Conservation (phyloP, 179 eudicot genomes). For the Actinidia polygama region DNA sequence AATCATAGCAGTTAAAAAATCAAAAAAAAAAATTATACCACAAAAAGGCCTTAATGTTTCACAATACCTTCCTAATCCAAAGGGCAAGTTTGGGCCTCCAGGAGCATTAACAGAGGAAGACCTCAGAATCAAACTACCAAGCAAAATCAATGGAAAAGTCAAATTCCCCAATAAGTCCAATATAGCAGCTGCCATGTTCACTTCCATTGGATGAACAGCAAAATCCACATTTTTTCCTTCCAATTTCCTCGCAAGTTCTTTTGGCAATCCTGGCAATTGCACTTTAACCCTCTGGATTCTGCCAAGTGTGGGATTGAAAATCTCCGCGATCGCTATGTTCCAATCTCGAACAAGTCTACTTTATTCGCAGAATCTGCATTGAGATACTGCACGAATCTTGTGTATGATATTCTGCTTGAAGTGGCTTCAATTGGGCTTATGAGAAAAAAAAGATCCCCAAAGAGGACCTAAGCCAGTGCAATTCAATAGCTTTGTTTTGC, state of each 20-base stretch:
- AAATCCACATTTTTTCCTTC: conserved; percentile 72
- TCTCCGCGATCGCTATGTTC: conserved; percentile 71
- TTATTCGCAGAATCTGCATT: conserved; percentile 73
- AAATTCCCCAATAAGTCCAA: conserved; percentile 68
- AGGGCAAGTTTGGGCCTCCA: conserved; percentile 79
- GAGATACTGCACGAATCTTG: conserved; percentile 70
- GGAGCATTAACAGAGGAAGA: conserved; percentile 44
- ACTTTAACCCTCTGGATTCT: conserved; percentile 71
- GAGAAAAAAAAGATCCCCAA: conserved; percentile 33
- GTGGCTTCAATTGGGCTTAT: conserved; percentile 37
- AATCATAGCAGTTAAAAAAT: no score
- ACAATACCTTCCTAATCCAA: conserved; percentile 75
- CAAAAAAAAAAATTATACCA: no score
- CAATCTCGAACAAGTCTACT: conserved; percentile 74
- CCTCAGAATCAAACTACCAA: conserved; percentile 58
- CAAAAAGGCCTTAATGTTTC: neutral
- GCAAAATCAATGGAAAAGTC: conserved; percentile 76
- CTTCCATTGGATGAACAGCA: conserved; percentile 66
- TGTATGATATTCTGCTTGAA: conserved; percentile 71
- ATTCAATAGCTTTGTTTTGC: conserved; percentile 48
- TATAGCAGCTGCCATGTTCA: conserved; percentile 38
- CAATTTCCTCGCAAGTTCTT: conserved; percentile 63
- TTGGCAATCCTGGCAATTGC: conserved; percentile 73
- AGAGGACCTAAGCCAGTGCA: conserved; percentile 49
- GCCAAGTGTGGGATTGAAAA: conserved; percentile 54